These are phyloP conservation scores for Talaromyces sp. DNA, from an alignment of 2,329 filamentous ascomycete genomes.

Conservation along the genomic window DNA sequence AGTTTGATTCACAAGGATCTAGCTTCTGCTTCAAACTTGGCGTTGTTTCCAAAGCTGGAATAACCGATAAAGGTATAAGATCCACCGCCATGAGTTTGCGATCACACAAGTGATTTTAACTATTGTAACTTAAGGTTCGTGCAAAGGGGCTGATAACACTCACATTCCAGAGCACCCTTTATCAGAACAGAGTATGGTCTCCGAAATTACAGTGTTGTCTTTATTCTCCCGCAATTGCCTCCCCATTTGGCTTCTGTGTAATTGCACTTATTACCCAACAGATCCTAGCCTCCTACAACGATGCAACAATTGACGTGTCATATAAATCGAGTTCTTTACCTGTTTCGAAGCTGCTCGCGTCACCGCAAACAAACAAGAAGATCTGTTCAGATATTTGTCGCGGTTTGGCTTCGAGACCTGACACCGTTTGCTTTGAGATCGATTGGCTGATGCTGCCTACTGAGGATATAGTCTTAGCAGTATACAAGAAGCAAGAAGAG, in stretches of 20 bases:
- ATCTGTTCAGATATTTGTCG: background rate
- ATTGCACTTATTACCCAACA: background rate
- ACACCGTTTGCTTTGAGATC: background rate
- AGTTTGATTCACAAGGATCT: background rate
- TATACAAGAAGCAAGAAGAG: background rate
- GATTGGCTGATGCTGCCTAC: background rate
- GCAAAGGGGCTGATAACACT: background rate
- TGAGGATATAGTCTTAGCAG: background rate
- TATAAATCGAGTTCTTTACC: background rate
- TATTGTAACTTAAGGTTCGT: background rate
- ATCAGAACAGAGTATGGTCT: background rate
- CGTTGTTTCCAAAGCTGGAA: background rate
- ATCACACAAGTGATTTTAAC: background rate
- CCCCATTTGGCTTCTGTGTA: background rate
- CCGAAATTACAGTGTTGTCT: background rate
- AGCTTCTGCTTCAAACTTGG: background rate
- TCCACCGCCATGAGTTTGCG: background rate
- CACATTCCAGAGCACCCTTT: background rate
- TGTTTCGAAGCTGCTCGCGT: background rate
- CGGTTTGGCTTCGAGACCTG: background rate
- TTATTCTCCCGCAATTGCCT: background rate
- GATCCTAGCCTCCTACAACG: background rate
- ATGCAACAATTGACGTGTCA: background rate
- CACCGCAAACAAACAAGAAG: background rate
- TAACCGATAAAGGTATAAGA: background rate